phyloP scores from a whole-genome alignment of 805 yeast species.

The Pichia eremophila region DNA sequence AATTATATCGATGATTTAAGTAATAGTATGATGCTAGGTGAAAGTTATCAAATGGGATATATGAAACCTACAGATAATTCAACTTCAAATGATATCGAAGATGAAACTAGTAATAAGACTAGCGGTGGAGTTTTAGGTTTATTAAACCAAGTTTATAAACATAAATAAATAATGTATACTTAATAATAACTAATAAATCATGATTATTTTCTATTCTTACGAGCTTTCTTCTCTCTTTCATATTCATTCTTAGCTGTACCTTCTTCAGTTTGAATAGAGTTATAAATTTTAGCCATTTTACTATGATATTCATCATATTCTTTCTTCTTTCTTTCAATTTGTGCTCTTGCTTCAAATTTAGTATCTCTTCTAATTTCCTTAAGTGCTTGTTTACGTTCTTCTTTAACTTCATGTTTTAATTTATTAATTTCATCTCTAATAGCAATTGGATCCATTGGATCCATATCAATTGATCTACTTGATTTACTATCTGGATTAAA shows the following conservation, averaged over 20 bases:
- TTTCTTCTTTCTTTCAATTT: constrained; percentile 65
- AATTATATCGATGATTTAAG: constrained; percentile 18
- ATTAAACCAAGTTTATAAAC: constrained; percentile 69
- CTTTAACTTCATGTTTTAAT: constrained; percentile 77
- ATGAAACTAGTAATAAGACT: constrained; percentile 14
- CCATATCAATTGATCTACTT: constrained; percentile 8
- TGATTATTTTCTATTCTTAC: constrained; percentile 30
- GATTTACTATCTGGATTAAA: constrained; percentile 93
- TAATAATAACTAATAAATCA: not conserved
- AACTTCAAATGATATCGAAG: constrained; percentile 16
- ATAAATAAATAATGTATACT: constrained; percentile 19
- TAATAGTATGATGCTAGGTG: constrained; percentile 32
- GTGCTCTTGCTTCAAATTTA: constrained; percentile 78
- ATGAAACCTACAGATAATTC: constrained; percentile 18
- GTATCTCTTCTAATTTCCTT: constrained; percentile 88
- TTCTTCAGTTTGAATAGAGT: constrained; percentile 84
- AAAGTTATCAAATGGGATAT: constrained; percentile 32
- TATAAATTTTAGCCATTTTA: constrained; percentile 80
- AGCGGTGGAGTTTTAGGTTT: constrained; percentile 37
- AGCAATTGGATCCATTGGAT: constrained; percentile 61
- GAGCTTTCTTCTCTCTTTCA: constrained; percentile 70
- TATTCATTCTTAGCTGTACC: constrained; percentile 92
- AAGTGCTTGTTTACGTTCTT: constrained; percentile 80
- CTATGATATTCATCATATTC: constrained; percentile 74
- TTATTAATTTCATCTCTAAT: constrained; percentile 77